Base-by-base conservation (phyloP, 1,139 yeast genomes). In the Keqinozyma sinolaborantium region DNA sequence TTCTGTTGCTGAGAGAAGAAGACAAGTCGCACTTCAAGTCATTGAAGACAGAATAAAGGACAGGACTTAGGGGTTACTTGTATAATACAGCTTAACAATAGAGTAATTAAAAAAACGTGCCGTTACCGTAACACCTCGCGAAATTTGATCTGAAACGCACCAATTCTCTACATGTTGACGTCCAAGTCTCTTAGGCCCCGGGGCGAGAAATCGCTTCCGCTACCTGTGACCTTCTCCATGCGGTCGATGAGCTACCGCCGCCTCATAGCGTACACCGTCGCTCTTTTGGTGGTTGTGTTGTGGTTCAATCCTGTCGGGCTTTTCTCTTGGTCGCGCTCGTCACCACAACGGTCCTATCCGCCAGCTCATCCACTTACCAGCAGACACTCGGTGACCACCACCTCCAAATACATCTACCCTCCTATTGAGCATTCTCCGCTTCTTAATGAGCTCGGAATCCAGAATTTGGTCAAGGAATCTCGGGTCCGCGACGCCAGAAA, bases 1-100 rank as follows among this genome's bases (percentile, higher is more conserved):
- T 47, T 73, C 83, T 28, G 80, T 77, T 4, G 90, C 92, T 12
- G 95, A 87, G 50, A 74, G 96, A 53, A 73, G 96, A 56, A 73
- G 95, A 54, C 92, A 84, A 45, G 77, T 87, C 29, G 96, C 96
- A 0, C 60, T 87, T 35, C 83, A 84, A 48, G 92, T 86, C 16
- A 66, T 87, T 38, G 94, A 85, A 48, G 92, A 85, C 48, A 69
- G 94, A 47, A 75, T 79, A 33, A 60, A 53, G 10, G 41, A 59
- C 56, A 42, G 69, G 58, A 26, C 37, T 43, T 3, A 35, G 40
- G 30, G 18, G 33, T 9, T 34, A 27, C 24, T 21, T n/a, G 16
- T 12, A 5, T 23, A 12, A 6, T n/a, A 5, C 10, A 26, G 19
- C 13, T 18, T 21, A 20, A 8, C 10, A 15, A 15, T 9, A 26